Evolutionary conservation across 352 stramenopile genomes (phyloP).

Genomic region (Phytophthora fragariae): DNA sequence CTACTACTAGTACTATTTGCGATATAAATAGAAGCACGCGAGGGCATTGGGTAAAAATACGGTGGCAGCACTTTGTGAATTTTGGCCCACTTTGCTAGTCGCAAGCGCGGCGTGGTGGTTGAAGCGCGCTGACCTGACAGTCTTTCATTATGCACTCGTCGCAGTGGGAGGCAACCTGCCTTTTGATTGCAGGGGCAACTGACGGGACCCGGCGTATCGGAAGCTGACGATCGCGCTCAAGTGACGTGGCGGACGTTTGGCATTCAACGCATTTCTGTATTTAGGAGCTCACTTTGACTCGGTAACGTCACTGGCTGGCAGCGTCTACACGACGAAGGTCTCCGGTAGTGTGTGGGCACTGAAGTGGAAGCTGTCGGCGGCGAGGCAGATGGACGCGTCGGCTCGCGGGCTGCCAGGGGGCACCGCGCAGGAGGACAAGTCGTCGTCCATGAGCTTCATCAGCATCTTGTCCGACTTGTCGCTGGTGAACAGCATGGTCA

Average conservation of each 20-base stretch:
- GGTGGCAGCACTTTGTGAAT: not conserved
- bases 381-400: slow-evolving; percentile 29
- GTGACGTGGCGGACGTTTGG: not conserved
- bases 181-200: slow-evolving; percentile 8
- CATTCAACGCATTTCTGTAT: not conserved
- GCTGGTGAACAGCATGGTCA: slow-evolving; percentile 27
- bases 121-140: slow-evolving; percentile 17
- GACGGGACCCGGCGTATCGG: not conserved
- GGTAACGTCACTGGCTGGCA: no score
- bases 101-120: slow-evolving; percentile 34
- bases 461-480: slow-evolving; percentile 39
- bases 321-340: slow-evolving; percentile 40
- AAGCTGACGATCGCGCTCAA: slow-evolving; percentile 6
- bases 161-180: slow-evolving; percentile 1
- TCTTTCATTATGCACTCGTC: slow-evolving; percentile 13
- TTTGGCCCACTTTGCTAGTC: slow-evolving; percentile 27
- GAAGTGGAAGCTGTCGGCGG: slow-evolving; percentile 27
- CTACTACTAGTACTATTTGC: no score
- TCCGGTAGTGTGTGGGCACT: slow-evolving; percentile 27
- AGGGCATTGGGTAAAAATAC: slow-evolving; percentile 13
- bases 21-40: not conserved
- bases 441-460: slow-evolving; percentile 40
- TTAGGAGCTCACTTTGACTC: not conserved
- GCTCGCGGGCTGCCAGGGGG: slow-evolving; percentile 4
- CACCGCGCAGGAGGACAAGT: slow-evolving; percentile 21